Base-by-base conservation (phyloP, 129 eudicot species). In the Kitagawia praeruptora region DNA sequence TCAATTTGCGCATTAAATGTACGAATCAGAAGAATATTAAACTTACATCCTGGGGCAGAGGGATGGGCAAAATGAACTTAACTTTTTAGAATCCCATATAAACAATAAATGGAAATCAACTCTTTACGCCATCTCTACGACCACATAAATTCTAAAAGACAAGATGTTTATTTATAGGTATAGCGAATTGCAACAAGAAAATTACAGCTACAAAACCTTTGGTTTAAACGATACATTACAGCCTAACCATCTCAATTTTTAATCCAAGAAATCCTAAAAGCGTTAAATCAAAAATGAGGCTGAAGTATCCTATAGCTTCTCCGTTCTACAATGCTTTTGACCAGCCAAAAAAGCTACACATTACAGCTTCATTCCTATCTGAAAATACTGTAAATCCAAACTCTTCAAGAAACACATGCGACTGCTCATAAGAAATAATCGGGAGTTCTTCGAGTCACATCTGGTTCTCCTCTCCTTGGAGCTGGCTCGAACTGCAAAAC, bases 401-500 rank as follows among this genome's bases (percentile, higher is more conserved):
- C 47, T 40, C 75, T 18, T 64, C 61, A 79, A 49, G 42, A 14
- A 79, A 34, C 53, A 63, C 67, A 28, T 15, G 48, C 79, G 49
- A 49, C 53, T 75, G 78, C 42, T 89, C 80, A 92, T 79, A 92
- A 83, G 88, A 89, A 92, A 84, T 92, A 92, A 83, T 89, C 96
- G 19, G 97, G 97, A 41, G 93, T 92, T 81, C 97, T 88, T 79
- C 97, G 90, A 18, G 96, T 92, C 27, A 92, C 96, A 87, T 92
- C 97, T 39, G 97, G 97, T 79, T 92, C 97, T 37, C 97, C 96
- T 88, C 96, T 88, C 89, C 97, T 88, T 23, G 97, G 97, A 71
- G 95, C 93, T 38, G 95, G 97, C 83, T 92, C 97, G 87, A 92
- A 89, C 95, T 92, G 91, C 84, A 87, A 74, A n/a, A 15, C 75